Base-by-base conservation (phyloP, 371 early-diverging fungal species). In the Mortierella sp. region DNA sequence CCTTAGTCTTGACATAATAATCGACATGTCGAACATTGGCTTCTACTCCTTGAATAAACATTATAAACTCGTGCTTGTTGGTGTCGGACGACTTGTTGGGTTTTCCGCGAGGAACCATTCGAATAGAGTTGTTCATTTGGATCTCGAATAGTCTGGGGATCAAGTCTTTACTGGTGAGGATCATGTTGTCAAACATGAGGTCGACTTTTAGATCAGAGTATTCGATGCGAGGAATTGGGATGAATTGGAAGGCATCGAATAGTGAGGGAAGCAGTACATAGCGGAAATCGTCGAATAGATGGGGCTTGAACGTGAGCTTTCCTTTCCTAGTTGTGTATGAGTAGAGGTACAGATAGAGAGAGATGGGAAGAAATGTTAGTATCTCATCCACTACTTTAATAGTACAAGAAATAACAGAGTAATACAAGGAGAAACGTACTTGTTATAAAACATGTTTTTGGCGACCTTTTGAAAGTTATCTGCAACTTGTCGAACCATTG, bases 221-320 rank as follows among this genome's bases (percentile, higher is more conserved):
- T 62, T 90, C 91, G 59, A 93, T 89, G 20, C 87, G 88, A 6
- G 93, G 91, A 55, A 93, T 81, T n/a, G 91, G 91, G 32, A 93
- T 75, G 62, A 85, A 89, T 65, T 87, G 85, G 77, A 93, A 80
- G 32, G 91, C 86, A 58, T 91, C 91, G 68, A 90, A 67, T 24
- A 89, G 52, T 20, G 90, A 86, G 39, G 90, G 87, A 43, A 87
- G 28, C n/a, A 89, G 52, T 0, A 86, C 86, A 60, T 85, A 74
- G 26, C 85, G 84, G 70, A 92, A 84, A 58, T 92, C 92, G 28
- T 85, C 86, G 45, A 90, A 63, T 52, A 92, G 71, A 22, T 87
- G 85, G 24, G 88, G 88, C 77, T 92, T 92, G 83, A 92, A 89
- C 14, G 77, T 75, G 14, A 83, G 68, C 28, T 85, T 83, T 3